A percentile compares a stretch with the other conserved stretches of the same genome.
Conservation (phyloP, 2,329 filamentous ascomycete species). For the Colletotrichum caudatum region DNA sequence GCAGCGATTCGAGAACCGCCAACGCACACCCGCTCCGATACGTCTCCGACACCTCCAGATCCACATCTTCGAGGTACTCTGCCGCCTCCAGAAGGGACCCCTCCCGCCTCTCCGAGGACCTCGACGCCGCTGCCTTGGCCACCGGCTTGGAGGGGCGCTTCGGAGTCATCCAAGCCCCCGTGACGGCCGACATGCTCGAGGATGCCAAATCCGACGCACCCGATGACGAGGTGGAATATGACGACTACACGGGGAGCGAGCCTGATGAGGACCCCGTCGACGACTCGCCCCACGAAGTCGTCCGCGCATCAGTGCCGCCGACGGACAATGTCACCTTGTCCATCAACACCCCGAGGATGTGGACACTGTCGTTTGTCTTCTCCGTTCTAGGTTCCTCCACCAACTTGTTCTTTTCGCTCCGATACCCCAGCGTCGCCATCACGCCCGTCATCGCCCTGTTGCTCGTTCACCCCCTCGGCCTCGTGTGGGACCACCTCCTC, state of each 20-base stretch:
- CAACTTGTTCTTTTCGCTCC: constrained; percentile 88
- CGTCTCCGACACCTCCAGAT: constrained; percentile 51
- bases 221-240: constrained; percentile 44
- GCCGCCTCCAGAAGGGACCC: constrained; percentile 49
- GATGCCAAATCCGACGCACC: constrained; percentile 47
- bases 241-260: constrained; percentile 51
- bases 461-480: constrained; percentile 85
- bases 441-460: constrained; percentile 89
- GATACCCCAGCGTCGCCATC: constrained; percentile 91
- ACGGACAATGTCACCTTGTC: constrained; percentile 82
- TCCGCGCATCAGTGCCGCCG: constrained; percentile 82
- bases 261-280: constrained; percentile 67
- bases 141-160: constrained; percentile 67
- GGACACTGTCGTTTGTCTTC: constrained; percentile 83
- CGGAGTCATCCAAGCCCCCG: constrained; percentile 61
- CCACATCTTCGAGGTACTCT: constrained; percentile 48
- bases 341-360: constrained; percentile 90
- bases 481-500: constrained; percentile 80
- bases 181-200: constrained; percentile 60
- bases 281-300: constrained; percentile 82
- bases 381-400: constrained; percentile 84
- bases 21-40: constrained; percentile 51
- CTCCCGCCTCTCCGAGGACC: constrained; percentile 60
- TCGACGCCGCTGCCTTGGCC: constrained; percentile 64
- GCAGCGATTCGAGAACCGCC: constrained; percentile 50